Evolutionary conservation across 2,329 filamentous ascomycete species (phyloP).

Genomic region (Zalaria obscura): DNA sequence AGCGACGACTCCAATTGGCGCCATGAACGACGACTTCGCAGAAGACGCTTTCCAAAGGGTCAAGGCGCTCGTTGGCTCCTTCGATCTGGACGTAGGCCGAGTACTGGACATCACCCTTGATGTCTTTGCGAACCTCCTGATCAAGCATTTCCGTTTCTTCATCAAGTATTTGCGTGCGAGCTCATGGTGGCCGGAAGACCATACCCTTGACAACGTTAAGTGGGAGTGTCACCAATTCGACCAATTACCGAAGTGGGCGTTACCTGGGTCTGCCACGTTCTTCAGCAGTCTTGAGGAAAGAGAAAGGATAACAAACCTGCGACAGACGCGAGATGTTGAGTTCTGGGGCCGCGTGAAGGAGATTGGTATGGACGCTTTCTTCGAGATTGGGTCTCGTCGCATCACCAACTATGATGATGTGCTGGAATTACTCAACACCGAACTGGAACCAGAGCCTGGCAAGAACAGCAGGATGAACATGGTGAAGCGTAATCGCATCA

Average conservation of each 20-base stretch:
- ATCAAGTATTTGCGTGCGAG: slow-evolving; percentile 82
- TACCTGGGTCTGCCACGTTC: slow-evolving; percentile 54
- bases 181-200: slow-evolving; percentile 85
- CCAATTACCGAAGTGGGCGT: slow-evolving; percentile 74
- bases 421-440: slow-evolving; percentile 13
- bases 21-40: slow-evolving; percentile 59
- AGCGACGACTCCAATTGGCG: slow-evolving; percentile 49
- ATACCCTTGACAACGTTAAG: slow-evolving; percentile 36
- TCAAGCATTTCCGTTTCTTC: slow-evolving; percentile 89
- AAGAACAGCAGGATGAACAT: slow-evolving; percentile 24
- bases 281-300: slow-evolving; percentile 55
- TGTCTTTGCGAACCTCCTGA: slow-evolving; percentile 82
- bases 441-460: slow-evolving; percentile 16
- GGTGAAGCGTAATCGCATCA: slow-evolving; percentile 32
- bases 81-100: slow-evolving; percentile 89
- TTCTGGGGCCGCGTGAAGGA: slow-evolving; percentile 77
- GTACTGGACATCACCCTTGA: slow-evolving; percentile 90
- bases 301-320: slow-evolving; percentile 38
- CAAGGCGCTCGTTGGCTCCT: slow-evolving; percentile 89
- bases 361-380: slow-evolving; percentile 70
- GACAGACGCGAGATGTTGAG: slow-evolving; percentile 50
- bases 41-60: slow-evolving; percentile 81
- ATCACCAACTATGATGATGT: slow-evolving; percentile 44
- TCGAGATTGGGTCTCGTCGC: slow-evolving; percentile 66
- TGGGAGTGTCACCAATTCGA: slow-evolving; percentile 37